These are phyloP conservation scores for Inosperma sp. DNA, from an alignment of 768 basidiomycete species.

Conservation along the genomic window DNA sequence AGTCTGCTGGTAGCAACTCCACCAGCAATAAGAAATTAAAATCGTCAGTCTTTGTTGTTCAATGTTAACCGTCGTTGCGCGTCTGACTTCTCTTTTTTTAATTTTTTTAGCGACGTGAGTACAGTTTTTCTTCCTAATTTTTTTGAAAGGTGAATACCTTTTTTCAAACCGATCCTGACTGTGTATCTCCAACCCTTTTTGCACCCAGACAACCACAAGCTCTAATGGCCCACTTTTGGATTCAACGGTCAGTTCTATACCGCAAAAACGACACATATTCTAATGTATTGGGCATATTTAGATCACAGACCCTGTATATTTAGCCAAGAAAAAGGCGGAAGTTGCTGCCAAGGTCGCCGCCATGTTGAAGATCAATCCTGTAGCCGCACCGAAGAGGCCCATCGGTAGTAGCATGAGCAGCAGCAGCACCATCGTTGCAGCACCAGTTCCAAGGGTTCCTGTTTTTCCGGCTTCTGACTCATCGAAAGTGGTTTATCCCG, in stretches of 20 bases:
- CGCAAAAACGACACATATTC: neutral
- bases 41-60: conserved; percentile 45
- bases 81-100: conserved; percentile 10
- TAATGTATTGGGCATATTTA: conserved; percentile 14
- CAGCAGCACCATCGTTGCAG: conserved; percentile 31
- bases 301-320: conserved; percentile 58
- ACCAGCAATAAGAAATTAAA: conserved; percentile 55
- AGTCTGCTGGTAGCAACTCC: conserved; percentile 38
- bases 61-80: conserved; percentile 5
- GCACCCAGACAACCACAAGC: conserved; percentile 18
- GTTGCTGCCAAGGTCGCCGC: conserved; percentile 82
- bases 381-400: conserved; percentile 23
- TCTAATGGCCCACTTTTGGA: conserved; percentile 9
- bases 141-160: conserved; percentile 69
- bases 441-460: conserved; percentile 36
- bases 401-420: conserved; percentile 12
- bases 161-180: conserved; percentile 50
- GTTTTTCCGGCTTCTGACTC: conserved; percentile 32
- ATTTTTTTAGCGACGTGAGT: conserved; percentile 67
- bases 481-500: conserved; percentile 30
- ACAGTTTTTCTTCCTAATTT: conserved; percentile 18
- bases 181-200: conserved; percentile 29
- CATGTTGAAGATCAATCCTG: conserved; percentile 45
- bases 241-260: neutral
- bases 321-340: conserved; percentile 80